phyloP scores from a whole-genome alignment of 257 asterid genomes.

The Handroanthus guayacan region DNA sequence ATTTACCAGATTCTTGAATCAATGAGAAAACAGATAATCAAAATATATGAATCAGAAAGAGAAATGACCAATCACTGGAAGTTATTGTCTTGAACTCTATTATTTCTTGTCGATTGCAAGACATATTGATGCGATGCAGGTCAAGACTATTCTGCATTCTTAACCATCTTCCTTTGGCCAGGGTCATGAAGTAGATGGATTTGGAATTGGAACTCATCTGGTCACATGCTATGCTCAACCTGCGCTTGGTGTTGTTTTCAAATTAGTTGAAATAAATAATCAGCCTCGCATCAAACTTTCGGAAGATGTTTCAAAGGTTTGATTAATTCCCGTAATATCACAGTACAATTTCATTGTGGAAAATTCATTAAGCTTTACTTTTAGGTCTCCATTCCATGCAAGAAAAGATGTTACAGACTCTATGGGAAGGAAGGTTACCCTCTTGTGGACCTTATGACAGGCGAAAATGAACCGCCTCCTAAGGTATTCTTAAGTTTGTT shows the following conservation, averaged over 20 bases:
- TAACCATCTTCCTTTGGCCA: conserved; percentile 42
- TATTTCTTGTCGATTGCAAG: conserved; percentile 5
- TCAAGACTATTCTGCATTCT: conserved; percentile 25
- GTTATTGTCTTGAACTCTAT: not conserved
- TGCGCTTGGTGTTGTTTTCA: conserved; percentile 95
- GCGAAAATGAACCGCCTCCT: conserved; percentile 91
- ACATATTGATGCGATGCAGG: conserved; percentile 24
- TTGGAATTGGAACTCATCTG: conserved; percentile 95
- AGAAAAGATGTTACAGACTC: conserved; percentile 87
- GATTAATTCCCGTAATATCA: conserved; percentile 34
- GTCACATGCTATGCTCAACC: conserved; percentile 99
- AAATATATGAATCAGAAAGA: not conserved
- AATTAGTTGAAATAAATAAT: conserved; percentile 90
- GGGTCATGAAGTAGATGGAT: conserved; percentile 97
- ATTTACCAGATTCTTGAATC: not conserved
- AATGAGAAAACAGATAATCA: not conserved
- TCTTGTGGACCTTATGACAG: conserved; percentile 93
- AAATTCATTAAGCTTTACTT: conserved; percentile 34
- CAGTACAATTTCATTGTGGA: conserved; percentile 18
- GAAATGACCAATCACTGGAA: conserved; percentile 24
- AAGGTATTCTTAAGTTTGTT: conserved; percentile 58
- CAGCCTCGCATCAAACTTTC: conserved; percentile 98
- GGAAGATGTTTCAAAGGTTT: conserved; percentile 95
- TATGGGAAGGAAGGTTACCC: conserved; percentile 95
- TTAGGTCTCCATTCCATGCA: conserved; percentile 99